Evolutionary conservation across 805 yeast genomes (phyloP).

Genomic region (Priceomyces medius): DNA sequence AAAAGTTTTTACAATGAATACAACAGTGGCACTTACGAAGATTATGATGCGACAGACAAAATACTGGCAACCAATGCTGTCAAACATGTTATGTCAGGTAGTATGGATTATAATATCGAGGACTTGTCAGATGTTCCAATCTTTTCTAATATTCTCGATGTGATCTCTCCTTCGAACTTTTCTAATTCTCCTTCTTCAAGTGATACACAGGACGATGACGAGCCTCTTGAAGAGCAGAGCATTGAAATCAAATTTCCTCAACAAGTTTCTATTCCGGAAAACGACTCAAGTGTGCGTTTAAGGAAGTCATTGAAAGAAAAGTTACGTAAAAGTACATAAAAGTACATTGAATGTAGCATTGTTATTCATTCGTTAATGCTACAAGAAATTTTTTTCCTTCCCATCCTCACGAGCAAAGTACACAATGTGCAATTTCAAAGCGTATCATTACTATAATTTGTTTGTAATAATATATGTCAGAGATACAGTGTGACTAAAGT

Average conservation of each 20-base stretch:
- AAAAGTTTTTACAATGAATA: constrained; percentile 30
- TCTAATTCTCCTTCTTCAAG: neutral
- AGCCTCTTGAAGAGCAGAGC: neutral
- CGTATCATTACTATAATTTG: no score
- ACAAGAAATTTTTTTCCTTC: no score
- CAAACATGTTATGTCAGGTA: neutral
- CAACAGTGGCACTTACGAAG: constrained; percentile 9
- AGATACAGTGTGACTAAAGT: no score
- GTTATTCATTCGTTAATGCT: no score
- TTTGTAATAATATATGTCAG: no score
- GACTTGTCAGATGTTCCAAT: constrained; percentile 30
- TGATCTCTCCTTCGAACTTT: neutral
- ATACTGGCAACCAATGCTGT: neutral
- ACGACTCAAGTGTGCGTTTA: neutral
- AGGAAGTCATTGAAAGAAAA: constrained; percentile 1
- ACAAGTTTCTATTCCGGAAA: neutral
- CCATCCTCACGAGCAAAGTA: no score
- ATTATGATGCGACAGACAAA: constrained; percentile 1
- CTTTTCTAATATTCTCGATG: constrained; percentile 15
- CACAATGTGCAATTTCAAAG: no score
- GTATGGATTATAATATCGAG: neutral
- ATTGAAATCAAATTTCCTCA: neutral
- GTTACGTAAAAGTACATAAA: neutral
- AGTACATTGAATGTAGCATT: no score
- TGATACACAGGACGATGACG: neutral